Conservation (phyloP, 495 filamentous ascomycete species). For the Pseudoneurospora amorphoporcata region DNA sequence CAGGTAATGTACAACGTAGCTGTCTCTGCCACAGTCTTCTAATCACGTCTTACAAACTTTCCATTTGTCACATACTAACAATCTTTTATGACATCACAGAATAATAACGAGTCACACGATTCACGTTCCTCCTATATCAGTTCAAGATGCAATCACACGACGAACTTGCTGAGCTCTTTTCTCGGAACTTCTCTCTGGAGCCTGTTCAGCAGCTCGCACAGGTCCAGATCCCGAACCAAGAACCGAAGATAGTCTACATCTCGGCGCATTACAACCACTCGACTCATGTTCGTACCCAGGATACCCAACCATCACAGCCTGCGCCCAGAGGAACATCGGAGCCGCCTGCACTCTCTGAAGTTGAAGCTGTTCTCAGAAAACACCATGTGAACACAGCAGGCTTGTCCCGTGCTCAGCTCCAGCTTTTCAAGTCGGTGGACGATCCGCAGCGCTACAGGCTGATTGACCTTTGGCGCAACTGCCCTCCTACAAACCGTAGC, state of each 20-base stretch:
- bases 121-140: constrained; percentile 3
- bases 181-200: constrained; percentile 50
- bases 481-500: constrained; percentile 31
- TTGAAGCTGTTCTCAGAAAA: constrained; percentile 27
- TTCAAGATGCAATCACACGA: constrained; percentile 46
- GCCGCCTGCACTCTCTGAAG: constrained; percentile 30
- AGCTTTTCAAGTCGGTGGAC: constrained; percentile 51
- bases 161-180: constrained; percentile 58
- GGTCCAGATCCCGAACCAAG: constrained; percentile 15
- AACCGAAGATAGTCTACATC: constrained; percentile 48
- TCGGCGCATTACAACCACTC: constrained; percentile 72
- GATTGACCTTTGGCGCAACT: constrained; percentile 58
- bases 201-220: constrained; percentile 22
- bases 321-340: constrained; percentile 36
- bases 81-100: not conserved
- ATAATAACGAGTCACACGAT: not conserved
- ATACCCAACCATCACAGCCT: constrained; percentile 15
- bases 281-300: constrained; percentile 37
- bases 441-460: constrained; percentile 47
- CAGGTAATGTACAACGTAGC: not conserved
- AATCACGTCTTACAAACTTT: not conserved
- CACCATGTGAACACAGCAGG: constrained; percentile 46
- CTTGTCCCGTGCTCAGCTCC: constrained; percentile 47
- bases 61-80: not conserved
- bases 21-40: not conserved